A percentile compares a stretch with the other conserved stretches of the same genome.
phyloP scores from a whole-genome alignment of 352 stramenopile genomes.

The Globisporangium polare region DNA sequence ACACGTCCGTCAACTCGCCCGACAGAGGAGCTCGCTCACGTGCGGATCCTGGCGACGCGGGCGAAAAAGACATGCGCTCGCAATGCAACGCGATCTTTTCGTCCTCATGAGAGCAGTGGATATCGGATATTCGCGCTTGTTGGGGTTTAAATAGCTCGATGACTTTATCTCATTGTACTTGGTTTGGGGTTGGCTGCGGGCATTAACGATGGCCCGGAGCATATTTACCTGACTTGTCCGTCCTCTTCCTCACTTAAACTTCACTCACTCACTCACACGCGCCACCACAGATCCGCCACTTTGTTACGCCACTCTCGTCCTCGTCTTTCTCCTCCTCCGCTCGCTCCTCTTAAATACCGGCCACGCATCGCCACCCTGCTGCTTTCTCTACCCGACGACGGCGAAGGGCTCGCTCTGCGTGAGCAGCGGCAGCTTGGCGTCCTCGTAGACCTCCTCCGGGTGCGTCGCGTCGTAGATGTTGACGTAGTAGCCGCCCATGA shows the following conservation, averaged over 20 bases:
- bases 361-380: not conserved
- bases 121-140: no score
- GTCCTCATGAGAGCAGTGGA: no score
- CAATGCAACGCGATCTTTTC: no score
- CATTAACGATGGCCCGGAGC: no score
- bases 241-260: not conserved
- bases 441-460: slow-evolving; percentile 28
- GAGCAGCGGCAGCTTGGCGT: slow-evolving; percentile 42
- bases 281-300: not conserved
- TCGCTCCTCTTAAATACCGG: slow-evolving; percentile 14
- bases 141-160: no score
- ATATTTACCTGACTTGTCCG: not conserved
- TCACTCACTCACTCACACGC: slow-evolving; percentile 2
- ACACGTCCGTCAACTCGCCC: no score
- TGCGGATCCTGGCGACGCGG: no score
- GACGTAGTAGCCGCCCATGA: slow-evolving; percentile 82
- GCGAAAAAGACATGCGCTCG: no score
- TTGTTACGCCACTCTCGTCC: slow-evolving; percentile 4
- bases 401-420: slow-evolving; percentile 70
- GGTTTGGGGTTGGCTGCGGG: no score
- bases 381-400: slow-evolving; percentile 32
- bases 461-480: slow-evolving; percentile 82
- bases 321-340: not conserved
- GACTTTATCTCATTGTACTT: no score
- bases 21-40: no score